A percentile compares a stretch with the other conserved stretches of the same genome.
phyloP scores from a whole-genome alignment of 164 flowering plant species.

The Tinospora cordifolia region DNA sequence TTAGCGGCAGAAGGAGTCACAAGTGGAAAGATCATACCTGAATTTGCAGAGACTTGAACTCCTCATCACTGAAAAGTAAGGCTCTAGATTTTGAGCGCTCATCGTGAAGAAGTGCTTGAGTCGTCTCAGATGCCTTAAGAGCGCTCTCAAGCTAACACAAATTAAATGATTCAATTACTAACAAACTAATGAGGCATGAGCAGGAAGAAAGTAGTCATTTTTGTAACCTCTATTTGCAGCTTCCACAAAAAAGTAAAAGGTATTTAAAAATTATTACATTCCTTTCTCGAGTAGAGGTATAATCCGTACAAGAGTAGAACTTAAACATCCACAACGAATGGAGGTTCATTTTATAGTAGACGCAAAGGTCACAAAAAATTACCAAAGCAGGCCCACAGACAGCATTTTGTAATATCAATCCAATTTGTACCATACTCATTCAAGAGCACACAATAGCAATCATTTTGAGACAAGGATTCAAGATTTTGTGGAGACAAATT shows the following conservation, averaged over 20 bases:
- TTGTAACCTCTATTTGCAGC: no score
- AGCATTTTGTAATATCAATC: not conserved
- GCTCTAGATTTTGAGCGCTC: slow-evolving; percentile 63
- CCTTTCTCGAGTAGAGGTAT: no score
- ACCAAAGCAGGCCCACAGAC: not conserved
- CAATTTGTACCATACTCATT: not conserved
- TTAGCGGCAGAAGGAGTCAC: not conserved
- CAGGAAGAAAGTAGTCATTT: not conserved
- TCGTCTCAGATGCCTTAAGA: slow-evolving; percentile 60
- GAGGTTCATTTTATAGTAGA: no score
- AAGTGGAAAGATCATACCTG: slow-evolving; percentile 40
- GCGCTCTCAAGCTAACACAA: slow-evolving; percentile 64
- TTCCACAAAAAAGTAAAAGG: no score
- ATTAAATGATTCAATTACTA: not conserved
- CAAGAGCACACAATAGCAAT: not conserved
- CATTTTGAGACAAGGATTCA: not conserved
- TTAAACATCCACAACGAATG: no score
- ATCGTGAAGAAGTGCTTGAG: slow-evolving; percentile 50
- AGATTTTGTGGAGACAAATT: not conserved
- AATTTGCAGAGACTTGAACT: slow-evolving; percentile 68
- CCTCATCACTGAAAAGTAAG: slow-evolving; percentile 57
- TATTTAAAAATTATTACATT: no score
- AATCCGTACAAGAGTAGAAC: no score
- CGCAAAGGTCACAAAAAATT: no score
- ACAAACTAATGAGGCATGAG: not conserved